These are phyloP conservation scores for Chamaecrista fasciculata DNA, from an alignment of 306 rosid species.

Conservation along the genomic window DNA sequence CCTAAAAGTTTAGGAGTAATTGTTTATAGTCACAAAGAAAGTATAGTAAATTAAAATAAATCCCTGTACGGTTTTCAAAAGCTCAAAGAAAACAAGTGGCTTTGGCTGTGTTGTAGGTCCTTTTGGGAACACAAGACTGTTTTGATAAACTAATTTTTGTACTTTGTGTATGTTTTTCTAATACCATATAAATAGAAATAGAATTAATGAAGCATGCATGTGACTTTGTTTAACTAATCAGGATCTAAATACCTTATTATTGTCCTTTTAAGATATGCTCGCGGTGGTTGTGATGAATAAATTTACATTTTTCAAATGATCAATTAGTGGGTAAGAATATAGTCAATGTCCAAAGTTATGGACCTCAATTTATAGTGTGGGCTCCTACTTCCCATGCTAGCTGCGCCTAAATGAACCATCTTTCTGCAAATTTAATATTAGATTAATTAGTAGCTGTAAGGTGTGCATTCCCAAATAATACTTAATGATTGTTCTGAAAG, in stretches of 20 bases:
- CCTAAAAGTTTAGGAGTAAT: slow-evolving; percentile 13
- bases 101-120: slow-evolving; percentile 49
- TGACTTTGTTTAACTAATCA: slow-evolving; percentile 44
- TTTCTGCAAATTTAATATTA: slow-evolving; percentile 11
- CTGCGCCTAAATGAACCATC: not conserved
- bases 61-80: not conserved
- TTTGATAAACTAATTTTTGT: slow-evolving; percentile 46
- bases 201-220: slow-evolving; percentile 45
- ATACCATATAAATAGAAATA: slow-evolving; percentile 3
- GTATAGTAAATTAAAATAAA: slow-evolving; percentile 27
- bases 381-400: slow-evolving; percentile 13
- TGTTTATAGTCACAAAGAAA: slow-evolving; percentile 32
- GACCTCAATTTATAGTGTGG: slow-evolving; percentile 34
- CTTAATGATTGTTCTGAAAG: not conserved
- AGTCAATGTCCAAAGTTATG: slow-evolving; percentile 25
- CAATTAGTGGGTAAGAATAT: slow-evolving; percentile 1
- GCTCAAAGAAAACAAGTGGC: slow-evolving; percentile 34
- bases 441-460: slow-evolving; percentile 12
- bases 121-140: slow-evolving; percentile 65
- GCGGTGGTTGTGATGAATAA: not conserved
- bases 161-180: slow-evolving; percentile 41
- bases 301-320: not conserved
- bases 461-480: slow-evolving; percentile 14
- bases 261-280: slow-evolving; percentile 15
- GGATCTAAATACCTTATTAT: slow-evolving; percentile 5